Conservation (phyloP, 2,329 filamentous ascomycete genomes). For the Aspergillus chevalieri region DNA sequence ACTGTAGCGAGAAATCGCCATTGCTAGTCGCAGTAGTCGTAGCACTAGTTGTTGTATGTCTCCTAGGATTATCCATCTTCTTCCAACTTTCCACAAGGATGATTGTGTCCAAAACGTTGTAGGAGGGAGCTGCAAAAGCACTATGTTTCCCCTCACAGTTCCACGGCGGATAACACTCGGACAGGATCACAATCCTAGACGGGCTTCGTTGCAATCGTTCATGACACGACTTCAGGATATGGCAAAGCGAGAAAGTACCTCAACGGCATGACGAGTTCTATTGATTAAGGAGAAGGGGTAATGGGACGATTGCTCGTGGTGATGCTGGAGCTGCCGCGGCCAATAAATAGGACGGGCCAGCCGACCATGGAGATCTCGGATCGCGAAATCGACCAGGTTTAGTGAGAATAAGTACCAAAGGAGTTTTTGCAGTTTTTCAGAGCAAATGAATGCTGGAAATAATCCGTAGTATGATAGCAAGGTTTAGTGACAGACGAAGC, state of each 20-base stretch:
- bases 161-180: background rate
- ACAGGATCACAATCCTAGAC: background rate
- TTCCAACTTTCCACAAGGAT: background rate
- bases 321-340: too few relatives aligned
- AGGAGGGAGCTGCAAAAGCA: background rate
- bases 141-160: background rate
- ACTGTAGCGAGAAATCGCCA: slow-evolving; percentile 14
- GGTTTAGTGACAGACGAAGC: slow-evolving; percentile 11
- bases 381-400: too few relatives aligned
- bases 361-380: too few relatives aligned
- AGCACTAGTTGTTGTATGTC: slow-evolving; percentile 1
- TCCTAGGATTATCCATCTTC: slow-evolving; percentile 3
- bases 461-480: too few relatives aligned
- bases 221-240: background rate
- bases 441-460: too few relatives aligned
- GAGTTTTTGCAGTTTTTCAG: too few relatives aligned
- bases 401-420: too few relatives aligned
- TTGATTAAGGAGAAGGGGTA: background rate
- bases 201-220: background rate
- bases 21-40: slow-evolving; percentile 16
- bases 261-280: slow-evolving; percentile 15
- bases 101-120: background rate
- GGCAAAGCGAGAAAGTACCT: slow-evolving; percentile 1
- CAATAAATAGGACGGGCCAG: too few relatives aligned
- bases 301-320: slow-evolving; percentile 4